phyloP scores from a whole-genome alignment of 2,329 filamentous ascomycete genomes.

The Colletotrichum lini region DNA sequence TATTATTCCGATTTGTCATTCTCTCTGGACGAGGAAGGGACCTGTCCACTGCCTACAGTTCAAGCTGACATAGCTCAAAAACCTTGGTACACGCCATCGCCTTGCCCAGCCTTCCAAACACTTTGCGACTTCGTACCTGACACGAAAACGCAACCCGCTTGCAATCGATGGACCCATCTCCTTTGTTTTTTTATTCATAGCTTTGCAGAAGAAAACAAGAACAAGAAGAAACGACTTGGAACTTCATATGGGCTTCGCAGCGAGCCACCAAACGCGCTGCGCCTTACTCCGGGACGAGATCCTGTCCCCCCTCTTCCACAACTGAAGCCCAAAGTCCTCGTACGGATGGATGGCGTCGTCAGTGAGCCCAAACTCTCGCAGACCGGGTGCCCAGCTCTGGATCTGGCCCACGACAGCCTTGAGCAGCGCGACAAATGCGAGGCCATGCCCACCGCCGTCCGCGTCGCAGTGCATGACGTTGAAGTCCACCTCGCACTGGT shows the following conservation, averaged over 20 bases:
- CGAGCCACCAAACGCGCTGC: conserved; percentile 38
- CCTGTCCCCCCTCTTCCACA: conserved; percentile 38
- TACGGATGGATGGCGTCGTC: conserved; percentile 37
- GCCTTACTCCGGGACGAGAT: conserved; percentile 27
- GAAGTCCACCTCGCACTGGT: conserved; percentile 32
- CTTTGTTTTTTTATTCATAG: not conserved
- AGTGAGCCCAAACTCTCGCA: conserved; percentile 31
- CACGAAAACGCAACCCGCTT: not conserved
- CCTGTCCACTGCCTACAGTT: too few species aligned
- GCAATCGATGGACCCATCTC: not conserved
- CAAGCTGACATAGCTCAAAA: too few species aligned
- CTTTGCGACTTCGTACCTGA: too few species aligned
- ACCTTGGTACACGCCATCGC: too few species aligned
- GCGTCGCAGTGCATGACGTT: conserved; percentile 30
- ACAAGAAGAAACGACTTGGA: not conserved
- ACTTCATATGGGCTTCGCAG: conserved; percentile 30
- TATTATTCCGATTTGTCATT: too few species aligned
- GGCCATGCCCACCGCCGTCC: conserved; percentile 34
- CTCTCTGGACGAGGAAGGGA: too few species aligned
- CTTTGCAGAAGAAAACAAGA: too few species aligned
- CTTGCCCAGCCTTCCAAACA: too few species aligned
- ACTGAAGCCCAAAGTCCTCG: conserved; percentile 34
- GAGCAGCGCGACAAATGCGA: conserved; percentile 35
- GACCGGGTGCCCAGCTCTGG: conserved; percentile 25
- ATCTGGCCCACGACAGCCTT: conserved; percentile 34